Conservation (phyloP, 441 rosid genomes). For the Adansonia grandidieri region DNA sequence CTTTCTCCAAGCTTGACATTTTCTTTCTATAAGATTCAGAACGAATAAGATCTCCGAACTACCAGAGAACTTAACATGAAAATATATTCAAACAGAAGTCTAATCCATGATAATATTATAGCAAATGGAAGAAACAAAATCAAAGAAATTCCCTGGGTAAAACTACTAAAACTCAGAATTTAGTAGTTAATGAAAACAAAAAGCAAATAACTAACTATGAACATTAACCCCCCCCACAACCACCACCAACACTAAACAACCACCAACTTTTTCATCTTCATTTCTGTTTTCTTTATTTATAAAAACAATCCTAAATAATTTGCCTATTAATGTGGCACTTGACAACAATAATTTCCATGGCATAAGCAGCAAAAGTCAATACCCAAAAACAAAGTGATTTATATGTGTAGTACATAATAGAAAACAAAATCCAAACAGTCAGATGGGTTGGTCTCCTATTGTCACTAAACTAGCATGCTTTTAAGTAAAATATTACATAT, state of each 20-base stretch:
- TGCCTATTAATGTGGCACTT: neutral
- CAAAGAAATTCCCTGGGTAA: neutral
- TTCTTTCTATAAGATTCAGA: constrained; percentile 69
- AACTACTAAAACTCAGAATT: neutral
- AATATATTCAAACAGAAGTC: constrained; percentile 18
- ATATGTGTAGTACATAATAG: neutral
- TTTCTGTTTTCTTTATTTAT: constrained; percentile 11
- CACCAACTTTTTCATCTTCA: neutral
- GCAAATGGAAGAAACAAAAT: constrained; percentile 8
- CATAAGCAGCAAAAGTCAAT: constrained; percentile 14
- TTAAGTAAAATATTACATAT: neutral
- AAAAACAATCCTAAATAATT: neutral
- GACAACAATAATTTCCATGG: neutral
- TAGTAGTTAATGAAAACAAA: neutral
- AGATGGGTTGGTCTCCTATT: neutral
- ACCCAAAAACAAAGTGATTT: neutral
- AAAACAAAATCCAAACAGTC: neutral
- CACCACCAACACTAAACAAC: no score
- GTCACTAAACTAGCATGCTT: neutral
- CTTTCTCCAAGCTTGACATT: constrained; percentile 80
- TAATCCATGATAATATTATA: neutral
- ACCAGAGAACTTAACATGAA: constrained; percentile 16
- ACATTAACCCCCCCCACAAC: neutral
- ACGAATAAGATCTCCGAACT: constrained; percentile 19
- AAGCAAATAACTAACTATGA: neutral